Evolutionary conservation across 345 rosid species (phyloP).

Genomic region (Aethionema arabicum): DNA sequence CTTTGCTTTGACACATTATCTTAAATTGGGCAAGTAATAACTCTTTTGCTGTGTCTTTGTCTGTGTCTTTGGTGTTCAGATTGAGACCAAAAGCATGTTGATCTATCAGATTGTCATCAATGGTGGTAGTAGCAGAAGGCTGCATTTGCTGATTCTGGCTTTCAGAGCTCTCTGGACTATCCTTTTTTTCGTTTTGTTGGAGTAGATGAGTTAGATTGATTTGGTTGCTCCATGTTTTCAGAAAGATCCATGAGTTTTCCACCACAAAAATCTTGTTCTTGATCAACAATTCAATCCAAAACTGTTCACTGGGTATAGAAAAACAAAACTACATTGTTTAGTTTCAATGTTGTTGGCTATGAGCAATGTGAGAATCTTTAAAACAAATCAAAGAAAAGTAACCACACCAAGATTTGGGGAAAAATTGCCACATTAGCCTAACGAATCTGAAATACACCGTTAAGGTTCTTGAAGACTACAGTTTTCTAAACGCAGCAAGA

Average conservation of each 20-base stretch:
- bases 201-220: conserved; percentile 36
- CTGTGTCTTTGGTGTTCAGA: conserved; percentile 53
- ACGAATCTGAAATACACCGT: not conserved
- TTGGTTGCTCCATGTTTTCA: conserved; percentile 38
- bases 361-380: not conserved
- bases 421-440: conserved; percentile 3
- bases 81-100: conserved; percentile 60
- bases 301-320: too few species aligned
- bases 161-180: conserved; percentile 38
- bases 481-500: not conserved
- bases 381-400: conserved; percentile 11
- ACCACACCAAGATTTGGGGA: not conserved
- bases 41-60: conserved; percentile 33
- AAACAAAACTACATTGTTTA: not conserved
- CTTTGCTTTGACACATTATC: conserved; percentile 57
- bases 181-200: conserved; percentile 49
- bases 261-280: conserved; percentile 12
- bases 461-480: not conserved
- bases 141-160: conserved; percentile 29
- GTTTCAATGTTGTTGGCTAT: conserved; percentile 3
- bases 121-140: conserved; percentile 15
- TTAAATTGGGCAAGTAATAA: not conserved
- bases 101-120: conserved; percentile 50
- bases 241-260: conserved; percentile 3
- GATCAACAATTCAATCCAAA: conserved; percentile 1